These are phyloP conservation scores for Gastrodia elata DNA, from an alignment of 106 monocot genomes.

Conservation along the genomic window DNA sequence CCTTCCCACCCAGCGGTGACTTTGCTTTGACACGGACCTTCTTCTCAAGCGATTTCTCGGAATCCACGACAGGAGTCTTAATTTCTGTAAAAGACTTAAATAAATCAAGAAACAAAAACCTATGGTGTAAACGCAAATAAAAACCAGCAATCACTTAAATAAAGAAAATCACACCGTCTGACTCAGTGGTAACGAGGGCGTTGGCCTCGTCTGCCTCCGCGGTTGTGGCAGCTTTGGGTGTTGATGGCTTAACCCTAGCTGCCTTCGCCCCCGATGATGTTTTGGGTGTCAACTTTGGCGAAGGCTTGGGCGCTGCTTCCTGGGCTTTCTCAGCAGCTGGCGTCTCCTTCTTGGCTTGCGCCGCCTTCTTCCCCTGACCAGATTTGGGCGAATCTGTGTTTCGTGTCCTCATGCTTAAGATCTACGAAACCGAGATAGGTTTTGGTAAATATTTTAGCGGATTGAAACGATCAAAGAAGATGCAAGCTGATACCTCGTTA, in stretches of 20 bases:
- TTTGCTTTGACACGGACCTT: constrained; percentile 17
- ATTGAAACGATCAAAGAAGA: not conserved
- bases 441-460: not conserved
- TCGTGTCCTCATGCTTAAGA: constrained; percentile 25
- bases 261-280: constrained; percentile 8
- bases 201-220: not conserved
- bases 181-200: not conserved
- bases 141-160: not conserved
- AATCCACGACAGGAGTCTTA: not conserved
- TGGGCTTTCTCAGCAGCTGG: constrained; percentile 8
- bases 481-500: not conserved
- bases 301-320: constrained; percentile 6
- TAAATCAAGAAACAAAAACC: not conserved
- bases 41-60: not conserved
- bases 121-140: not conserved
- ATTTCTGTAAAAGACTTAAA: not conserved
- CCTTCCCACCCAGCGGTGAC: constrained; percentile 10
- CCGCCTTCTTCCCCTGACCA: constrained; percentile 16
- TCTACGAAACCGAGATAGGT: not conserved
- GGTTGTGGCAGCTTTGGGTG: constrained; percentile 6
- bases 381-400: constrained; percentile 23
- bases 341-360: constrained; percentile 9
- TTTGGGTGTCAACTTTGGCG: constrained; percentile 15
- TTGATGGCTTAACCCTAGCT: constrained; percentile 7
- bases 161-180: constrained; percentile 4